Conservation (phyloP, 257 asterid genomes). For the Ophiorrhiza pumila region DNA sequence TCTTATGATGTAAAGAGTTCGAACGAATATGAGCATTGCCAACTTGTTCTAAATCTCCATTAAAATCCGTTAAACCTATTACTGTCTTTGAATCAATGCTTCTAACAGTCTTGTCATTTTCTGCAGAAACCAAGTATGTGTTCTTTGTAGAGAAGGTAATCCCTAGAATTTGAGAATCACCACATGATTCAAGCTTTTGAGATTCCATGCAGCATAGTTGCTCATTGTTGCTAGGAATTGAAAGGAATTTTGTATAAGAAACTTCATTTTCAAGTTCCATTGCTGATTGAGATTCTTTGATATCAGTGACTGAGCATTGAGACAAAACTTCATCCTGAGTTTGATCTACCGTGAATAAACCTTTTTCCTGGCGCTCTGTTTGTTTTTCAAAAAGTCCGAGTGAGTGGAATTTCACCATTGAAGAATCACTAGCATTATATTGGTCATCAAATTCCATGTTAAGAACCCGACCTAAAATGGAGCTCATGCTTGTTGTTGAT, state of each 20-base stretch:
- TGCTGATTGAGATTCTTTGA: conserved; percentile 28
- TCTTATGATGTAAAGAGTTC: conserved; percentile 8
- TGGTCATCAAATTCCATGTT: conserved; percentile 68
- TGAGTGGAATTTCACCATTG: conserved; percentile 26
- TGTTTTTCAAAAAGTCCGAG: conserved; percentile 34
- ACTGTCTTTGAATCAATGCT: conserved; percentile 19
- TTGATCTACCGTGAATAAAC: conserved; percentile 17
- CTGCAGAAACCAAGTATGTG: conserved; percentile 7
- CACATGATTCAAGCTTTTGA: conserved; percentile 15
- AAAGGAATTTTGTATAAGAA: conserved; percentile 10
- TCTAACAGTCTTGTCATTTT: conserved; percentile 10
- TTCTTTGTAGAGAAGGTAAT: conserved; percentile 13
- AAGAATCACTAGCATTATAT: conserved; percentile 48
- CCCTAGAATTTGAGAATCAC: conserved; percentile 15
- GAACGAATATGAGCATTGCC: background rate
- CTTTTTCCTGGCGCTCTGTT: conserved; percentile 24
- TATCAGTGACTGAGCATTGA: conserved; percentile 18
- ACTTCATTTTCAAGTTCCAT: conserved; percentile 17
- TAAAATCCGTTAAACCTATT: conserved; percentile 5
- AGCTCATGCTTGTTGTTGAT: conserved; percentile 82
- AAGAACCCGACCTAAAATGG: conserved; percentile 71
- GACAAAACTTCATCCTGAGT: conserved; percentile 18
- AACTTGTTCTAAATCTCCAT: background rate
- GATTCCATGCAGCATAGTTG: conserved; percentile 9
- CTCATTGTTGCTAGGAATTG: conserved; percentile 3